A percentile compares a stretch with the other conserved stretches of the same genome.
These are phyloP conservation scores for Tuber umbilicatum DNA, from an alignment of 495 filamentous ascomycete genomes.

Conservation along the genomic window DNA sequence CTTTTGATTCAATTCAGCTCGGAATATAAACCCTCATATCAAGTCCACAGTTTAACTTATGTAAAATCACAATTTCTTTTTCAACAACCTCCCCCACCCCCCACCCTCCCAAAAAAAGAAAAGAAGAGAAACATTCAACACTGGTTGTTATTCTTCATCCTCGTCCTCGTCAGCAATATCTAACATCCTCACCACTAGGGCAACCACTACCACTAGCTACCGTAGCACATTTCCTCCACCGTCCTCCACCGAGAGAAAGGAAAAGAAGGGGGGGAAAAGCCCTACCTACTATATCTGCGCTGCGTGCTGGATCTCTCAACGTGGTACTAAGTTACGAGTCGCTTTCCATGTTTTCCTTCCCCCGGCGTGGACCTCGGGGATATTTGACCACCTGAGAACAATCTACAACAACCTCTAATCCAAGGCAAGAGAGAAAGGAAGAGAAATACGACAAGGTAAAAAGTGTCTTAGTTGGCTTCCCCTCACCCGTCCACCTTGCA, in stretches of 20 bases:
- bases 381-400: background rate
- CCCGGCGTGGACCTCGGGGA: background rate
- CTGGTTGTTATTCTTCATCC: background rate
- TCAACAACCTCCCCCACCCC: background rate
- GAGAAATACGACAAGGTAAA: background rate
- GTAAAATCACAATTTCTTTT: background rate
- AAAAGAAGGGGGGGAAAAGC: background rate
- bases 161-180: background rate
- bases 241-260: background rate
- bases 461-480: background rate
- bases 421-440: background rate
- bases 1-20: background rate
- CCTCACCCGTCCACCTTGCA: background rate
- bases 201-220: background rate
- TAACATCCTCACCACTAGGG: background rate
- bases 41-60: background rate
- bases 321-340: background rate
- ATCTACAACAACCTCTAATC: background rate
- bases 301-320: background rate
- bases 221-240: background rate
- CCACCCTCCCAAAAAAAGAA: background rate
- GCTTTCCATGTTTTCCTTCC: background rate
- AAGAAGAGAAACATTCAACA: background rate
- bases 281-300: background rate
- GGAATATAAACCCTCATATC: background rate